A percentile compares a stretch with the other conserved stretches of the same genome.
Evolutionary conservation across 768 basidiomycete genomes (phyloP).

Genomic region (Russula emetica): DNA sequence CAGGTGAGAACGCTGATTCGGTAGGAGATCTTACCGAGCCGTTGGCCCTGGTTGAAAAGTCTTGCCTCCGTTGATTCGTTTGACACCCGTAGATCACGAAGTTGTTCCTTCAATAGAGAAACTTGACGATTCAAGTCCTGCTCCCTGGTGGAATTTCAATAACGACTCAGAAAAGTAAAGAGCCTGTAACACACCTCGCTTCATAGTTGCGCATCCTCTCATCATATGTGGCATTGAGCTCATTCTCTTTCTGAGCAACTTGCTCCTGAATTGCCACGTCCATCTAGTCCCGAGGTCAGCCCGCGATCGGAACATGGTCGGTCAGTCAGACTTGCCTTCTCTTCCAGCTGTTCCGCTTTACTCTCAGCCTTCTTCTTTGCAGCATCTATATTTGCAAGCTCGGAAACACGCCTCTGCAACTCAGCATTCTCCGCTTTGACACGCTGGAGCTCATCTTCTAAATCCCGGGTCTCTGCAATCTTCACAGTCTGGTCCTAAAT

Average conservation of each 20-base stretch:
- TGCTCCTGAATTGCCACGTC: slow-evolving; percentile 87
- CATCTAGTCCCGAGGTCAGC: slow-evolving; percentile 58
- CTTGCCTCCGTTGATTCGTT: slow-evolving; percentile 93
- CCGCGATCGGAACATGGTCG: not conserved
- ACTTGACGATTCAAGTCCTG: slow-evolving; percentile 92
- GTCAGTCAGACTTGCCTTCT: slow-evolving; percentile 51
- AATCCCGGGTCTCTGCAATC: slow-evolving; percentile 71
- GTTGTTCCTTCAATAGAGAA: slow-evolving; percentile 78
- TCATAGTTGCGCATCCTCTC: slow-evolving; percentile 95
- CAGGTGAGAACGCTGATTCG: not conserved
- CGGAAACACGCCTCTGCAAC: slow-evolving; percentile 63
- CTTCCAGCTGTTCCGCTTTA: slow-evolving; percentile 74
- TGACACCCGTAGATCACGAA: slow-evolving; percentile 83
- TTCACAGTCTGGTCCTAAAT: slow-evolving; percentile 89
- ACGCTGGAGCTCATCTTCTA: slow-evolving; percentile 69
- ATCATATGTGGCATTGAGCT: slow-evolving; percentile 94
- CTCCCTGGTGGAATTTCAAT: slow-evolving; percentile 54
- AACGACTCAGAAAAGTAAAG: not conserved
- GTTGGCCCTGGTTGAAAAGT: slow-evolving; percentile 83
- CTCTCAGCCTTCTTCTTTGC: slow-evolving; percentile 72
- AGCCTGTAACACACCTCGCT: slow-evolving; percentile 60
- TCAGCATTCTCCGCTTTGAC: slow-evolving; percentile 80
- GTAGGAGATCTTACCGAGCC: slow-evolving; percentile 58
- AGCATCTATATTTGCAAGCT: slow-evolving; percentile 57
- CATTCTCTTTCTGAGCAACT: slow-evolving; percentile 90